Evolutionary conservation across 179 eudicot genomes (phyloP).

Genomic region (Silene coronaria): DNA sequence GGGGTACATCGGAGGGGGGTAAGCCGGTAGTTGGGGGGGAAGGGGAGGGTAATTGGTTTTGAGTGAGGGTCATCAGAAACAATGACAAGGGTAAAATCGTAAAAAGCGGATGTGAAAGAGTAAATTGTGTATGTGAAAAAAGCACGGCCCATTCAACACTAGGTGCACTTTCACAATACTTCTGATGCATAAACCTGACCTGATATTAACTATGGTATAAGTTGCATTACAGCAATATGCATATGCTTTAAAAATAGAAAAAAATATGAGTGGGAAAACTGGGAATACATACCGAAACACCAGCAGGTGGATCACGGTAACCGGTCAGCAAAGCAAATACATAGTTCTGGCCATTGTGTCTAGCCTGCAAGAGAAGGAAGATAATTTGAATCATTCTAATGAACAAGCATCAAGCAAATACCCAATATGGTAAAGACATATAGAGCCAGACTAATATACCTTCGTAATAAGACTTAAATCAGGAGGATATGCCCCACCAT

Average conservation of each 20-base stretch:
- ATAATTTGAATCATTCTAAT: constrained; percentile 9
- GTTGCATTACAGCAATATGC: constrained; percentile 1
- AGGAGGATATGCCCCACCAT: constrained; percentile 98
- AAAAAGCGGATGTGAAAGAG: no score
- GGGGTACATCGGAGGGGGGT: no score
- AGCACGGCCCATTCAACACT: no score
- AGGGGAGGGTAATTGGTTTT: no score
- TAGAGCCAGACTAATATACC: constrained; percentile 33
- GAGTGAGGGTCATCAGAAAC: no score
- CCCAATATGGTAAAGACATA: background rate
- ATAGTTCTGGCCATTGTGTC: constrained; percentile 93
- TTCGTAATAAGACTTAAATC: constrained; percentile 89
- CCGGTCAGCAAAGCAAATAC: constrained; percentile 85
- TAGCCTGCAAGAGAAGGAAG: constrained; percentile 50
- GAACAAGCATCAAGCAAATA: background rate
- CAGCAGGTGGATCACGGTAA: constrained; percentile 96
- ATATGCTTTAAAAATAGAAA: background rate
- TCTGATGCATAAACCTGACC: background rate
- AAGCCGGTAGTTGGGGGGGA: no score
- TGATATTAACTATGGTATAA: background rate
- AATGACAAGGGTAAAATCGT: no score
- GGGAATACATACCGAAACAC: constrained; percentile 48
- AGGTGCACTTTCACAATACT: background rate
- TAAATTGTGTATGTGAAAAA: no score
- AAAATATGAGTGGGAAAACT: background rate